phyloP scores from a whole-genome alignment of 768 basidiomycete genomes.

The Pulveroboletus sp. region DNA sequence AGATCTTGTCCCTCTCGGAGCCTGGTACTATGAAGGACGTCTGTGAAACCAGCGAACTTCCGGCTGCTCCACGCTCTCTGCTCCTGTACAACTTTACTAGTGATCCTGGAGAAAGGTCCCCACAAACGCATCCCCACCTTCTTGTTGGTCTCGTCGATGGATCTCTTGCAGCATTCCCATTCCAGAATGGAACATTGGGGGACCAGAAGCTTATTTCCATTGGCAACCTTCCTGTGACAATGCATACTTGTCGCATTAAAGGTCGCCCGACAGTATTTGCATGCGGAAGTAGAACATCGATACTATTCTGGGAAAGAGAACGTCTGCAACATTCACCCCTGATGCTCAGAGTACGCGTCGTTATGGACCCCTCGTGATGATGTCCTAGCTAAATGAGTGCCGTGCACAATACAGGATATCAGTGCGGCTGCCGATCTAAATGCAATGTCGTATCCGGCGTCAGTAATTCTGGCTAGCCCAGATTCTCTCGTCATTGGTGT shows the following conservation, averaged over 20 bases:
- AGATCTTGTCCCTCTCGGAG: conserved; percentile 44
- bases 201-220: conserved; percentile 60
- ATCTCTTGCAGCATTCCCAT: conserved; percentile 52
- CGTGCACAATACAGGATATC: conserved; percentile 42
- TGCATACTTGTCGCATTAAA: conserved; percentile 53
- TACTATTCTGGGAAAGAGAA: conserved; percentile 65
- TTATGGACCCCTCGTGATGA: background rate
- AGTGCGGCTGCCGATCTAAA: conserved; percentile 49
- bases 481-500: conserved; percentile 59
- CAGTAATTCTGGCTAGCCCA: conserved; percentile 55
- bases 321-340: conserved; percentile 65
- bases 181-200: conserved; percentile 36
- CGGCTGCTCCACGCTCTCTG: conserved; percentile 42
- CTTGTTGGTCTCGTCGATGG: conserved; percentile 77
- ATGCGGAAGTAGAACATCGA: conserved; percentile 60
- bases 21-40: conserved; percentile 16
- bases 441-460: conserved; percentile 42
- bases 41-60: conserved; percentile 30
- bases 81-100: conserved; percentile 57
- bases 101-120: conserved; percentile 30
- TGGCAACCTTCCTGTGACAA: conserved; percentile 60
- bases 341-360: conserved; percentile 53
- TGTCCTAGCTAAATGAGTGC: background rate
- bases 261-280: conserved; percentile 61
- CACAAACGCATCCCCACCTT: conserved; percentile 48